Evolutionary conservation across 192 early-diverging fungal genomes (phyloP).

Genomic region (Coemansia sp.): DNA sequence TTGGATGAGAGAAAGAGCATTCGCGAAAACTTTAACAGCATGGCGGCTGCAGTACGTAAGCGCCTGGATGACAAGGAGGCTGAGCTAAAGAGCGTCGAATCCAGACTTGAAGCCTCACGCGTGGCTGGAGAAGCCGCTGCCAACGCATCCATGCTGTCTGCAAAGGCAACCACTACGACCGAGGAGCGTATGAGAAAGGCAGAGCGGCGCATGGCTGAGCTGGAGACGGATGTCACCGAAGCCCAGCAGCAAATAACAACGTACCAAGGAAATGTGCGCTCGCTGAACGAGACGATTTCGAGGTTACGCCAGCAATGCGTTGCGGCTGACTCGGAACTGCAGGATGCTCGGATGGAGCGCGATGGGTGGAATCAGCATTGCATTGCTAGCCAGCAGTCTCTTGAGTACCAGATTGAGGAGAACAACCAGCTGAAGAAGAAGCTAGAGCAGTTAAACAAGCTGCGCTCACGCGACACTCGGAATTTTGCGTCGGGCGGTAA

Average conservation of each 20-base stretch:
- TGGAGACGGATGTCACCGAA: slow-evolving; percentile 29
- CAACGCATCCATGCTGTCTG: slow-evolving; percentile 12
- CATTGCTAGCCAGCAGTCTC: slow-evolving; percentile 15
- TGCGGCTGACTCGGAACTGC: slow-evolving; percentile 16
- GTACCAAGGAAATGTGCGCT: slow-evolving; percentile 25
- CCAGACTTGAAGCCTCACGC: slow-evolving; percentile 18
- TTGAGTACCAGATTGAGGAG: slow-evolving; percentile 25
- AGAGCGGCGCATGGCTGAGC: slow-evolving; percentile 13
- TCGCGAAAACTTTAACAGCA: slow-evolving; percentile 41
- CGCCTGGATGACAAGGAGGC: slow-evolving; percentile 26
- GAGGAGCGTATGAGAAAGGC: slow-evolving; percentile 17
- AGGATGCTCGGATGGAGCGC: slow-evolving; percentile 37
- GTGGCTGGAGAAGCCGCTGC: slow-evolving; percentile 11
- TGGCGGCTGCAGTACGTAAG: slow-evolving; percentile 35
- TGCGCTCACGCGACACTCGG: slow-evolving; percentile 17
- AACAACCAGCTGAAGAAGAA: slow-evolving; percentile 16
- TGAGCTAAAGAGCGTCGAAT: slow-evolving; percentile 12
- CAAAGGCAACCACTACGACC: slow-evolving; percentile 5
- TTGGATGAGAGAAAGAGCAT: slow-evolving; percentile 43
- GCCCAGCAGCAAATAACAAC: slow-evolving; percentile 28
- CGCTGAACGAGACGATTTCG: slow-evolving; percentile 20
- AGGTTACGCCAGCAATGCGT: slow-evolving; percentile 33
- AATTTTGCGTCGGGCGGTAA: slow-evolving; percentile 9
- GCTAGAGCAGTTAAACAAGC: slow-evolving; percentile 10
- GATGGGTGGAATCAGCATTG: slow-evolving; percentile 44